Base-by-base conservation (phyloP, 345 rosid species). In the Melastoma malabathricum region DNA sequence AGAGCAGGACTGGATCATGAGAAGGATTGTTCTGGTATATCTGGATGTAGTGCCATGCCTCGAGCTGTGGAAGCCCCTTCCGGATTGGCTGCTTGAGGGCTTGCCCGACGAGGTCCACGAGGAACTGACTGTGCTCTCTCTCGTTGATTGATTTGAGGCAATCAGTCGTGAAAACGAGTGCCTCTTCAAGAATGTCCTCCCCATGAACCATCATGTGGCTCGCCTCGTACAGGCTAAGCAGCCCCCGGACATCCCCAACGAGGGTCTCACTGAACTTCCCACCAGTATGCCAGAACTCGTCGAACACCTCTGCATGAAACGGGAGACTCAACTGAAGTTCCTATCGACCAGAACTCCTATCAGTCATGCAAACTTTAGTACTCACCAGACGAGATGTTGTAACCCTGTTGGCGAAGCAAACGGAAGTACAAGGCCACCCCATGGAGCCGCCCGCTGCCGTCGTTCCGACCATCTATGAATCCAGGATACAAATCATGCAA, bases 261-360 rank as follows among this genome's bases (percentile, higher is more conserved):
- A 67, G 64, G 14, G 60, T 67, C 25, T 67, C 31, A 19, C 56
- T 56, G 13, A 67, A 27, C 56, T 59, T 31, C 3, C 67, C 72
- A 1, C 16, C 15, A 9, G 14, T 44, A 15, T 63, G 57, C 56
- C 48, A 63, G 61, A 66, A 73, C 17, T 63, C 65, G 22, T 60
- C 50, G 50, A 73, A 73, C 6, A 51, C 48, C 17, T 69, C 72
- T 73, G 62, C 23, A 27, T 9, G 23, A 15, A 47, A 20, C 4
- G 4, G 15, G 15, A 13, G 7, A 19, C 23, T 18, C 18, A 27
- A 18, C 27, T 5, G 15, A 20, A 47, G 14, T 13, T 18, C 4
- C 25, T 22, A 22, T 1, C 2, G 25, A 22, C 25, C 4, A 4
- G 25, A 22, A 13, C 15, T 13, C 17, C 18, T 1, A 51, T 0